phyloP scores from a whole-genome alignment of 345 rosid genomes.

The Litchi chinensis region DNA sequence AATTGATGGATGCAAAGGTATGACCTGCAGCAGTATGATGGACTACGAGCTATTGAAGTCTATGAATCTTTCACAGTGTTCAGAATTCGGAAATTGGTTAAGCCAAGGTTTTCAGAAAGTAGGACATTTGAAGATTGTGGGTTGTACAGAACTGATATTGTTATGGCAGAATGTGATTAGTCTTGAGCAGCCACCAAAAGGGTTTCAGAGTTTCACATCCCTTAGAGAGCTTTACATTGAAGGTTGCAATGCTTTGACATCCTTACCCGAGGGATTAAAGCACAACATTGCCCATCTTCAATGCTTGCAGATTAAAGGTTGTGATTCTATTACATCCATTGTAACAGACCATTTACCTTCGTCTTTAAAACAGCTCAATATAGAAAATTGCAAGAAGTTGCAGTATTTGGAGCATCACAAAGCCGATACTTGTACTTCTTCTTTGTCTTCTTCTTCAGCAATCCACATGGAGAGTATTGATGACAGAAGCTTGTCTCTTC shows the following conservation, averaged over 20 bases:
- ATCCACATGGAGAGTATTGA: background rate
- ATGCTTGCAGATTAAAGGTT: background rate
- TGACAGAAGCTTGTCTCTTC: background rate
- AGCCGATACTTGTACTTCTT: background rate
- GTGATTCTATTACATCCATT: conserved; percentile 3
- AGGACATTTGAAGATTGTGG: background rate
- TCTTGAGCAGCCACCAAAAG: background rate
- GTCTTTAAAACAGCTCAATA: background rate
- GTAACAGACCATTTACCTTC: background rate
- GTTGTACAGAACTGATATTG: background rate
- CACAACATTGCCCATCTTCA: background rate
- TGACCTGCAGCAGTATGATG: background rate
- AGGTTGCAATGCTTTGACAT: background rate
- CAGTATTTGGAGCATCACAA: background rate
- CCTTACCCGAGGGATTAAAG: background rate
- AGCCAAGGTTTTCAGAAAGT: background rate
- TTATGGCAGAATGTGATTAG: conserved; percentile 5
- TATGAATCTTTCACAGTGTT: background rate
- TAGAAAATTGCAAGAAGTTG: background rate
- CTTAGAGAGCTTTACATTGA: background rate
- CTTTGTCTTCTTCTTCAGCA: background rate
- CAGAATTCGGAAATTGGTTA: background rate
- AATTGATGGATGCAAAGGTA: conserved; percentile 3
- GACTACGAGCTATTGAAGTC: background rate
- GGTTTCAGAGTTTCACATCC: background rate